Evolutionary conservation across 768 basidiomycete species (phyloP).

Genomic region (Psilocybe cyanescens): DNA sequence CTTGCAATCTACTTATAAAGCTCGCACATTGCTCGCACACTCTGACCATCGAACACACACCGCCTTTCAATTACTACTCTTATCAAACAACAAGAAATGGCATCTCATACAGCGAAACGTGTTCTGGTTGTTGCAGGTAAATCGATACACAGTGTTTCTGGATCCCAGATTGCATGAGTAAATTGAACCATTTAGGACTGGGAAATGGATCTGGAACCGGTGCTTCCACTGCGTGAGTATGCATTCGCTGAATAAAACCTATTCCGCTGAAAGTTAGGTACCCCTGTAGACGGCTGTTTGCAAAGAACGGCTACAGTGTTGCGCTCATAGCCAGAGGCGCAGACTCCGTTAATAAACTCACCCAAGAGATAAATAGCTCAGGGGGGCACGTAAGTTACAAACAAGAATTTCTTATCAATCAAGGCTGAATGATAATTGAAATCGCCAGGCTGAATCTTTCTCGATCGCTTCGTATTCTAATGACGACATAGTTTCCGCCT

Average conservation of each 20-base stretch:
- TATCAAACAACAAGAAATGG: not conserved
- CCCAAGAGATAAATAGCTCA: constrained; percentile 53
- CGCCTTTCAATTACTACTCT: too few relatives aligned
- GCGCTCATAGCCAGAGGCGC: constrained; percentile 66
- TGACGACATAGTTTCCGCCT: constrained; percentile 52
- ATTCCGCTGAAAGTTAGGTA: not conserved
- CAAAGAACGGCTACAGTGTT: constrained; percentile 65
- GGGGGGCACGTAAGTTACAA: constrained; percentile 58
- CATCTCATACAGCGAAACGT: constrained; percentile 37
- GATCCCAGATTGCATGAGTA: too few relatives aligned
- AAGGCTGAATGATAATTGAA: not conserved
- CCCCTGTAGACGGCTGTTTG: constrained; percentile 54
- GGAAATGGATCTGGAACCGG: constrained; percentile 58
- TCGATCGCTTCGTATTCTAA: constrained; percentile 54
- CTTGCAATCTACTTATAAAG: not conserved
- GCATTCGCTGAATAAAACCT: not conserved
- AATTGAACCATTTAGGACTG: constrained; percentile 33
- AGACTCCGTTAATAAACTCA: constrained; percentile 53
- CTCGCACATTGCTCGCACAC: too few relatives aligned
- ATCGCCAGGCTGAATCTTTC: constrained; percentile 56
- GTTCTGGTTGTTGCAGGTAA: constrained; percentile 63
- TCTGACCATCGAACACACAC: not conserved
- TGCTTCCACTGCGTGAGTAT: constrained; percentile 56
- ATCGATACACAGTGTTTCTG: too few relatives aligned
- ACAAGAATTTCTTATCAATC: not conserved